These are phyloP conservation scores for Helianthus annuus DNA, from an alignment of 129 eudicot genomes.

Conservation along the genomic window HanXRQr2.0-SUNRISE NC_035437.2:134550894-134551393, in stretches of 20 bases:
- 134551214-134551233: background rate
- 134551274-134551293: too few species aligned
- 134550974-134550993: background rate
- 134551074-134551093: background rate
- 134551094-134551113: background rate
- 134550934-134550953: constrained; percentile 1
- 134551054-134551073: background rate
- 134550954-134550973: background rate
- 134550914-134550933: background rate
- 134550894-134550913: background rate
- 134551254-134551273: too few species aligned
- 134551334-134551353: too few species aligned
- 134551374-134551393: too few species aligned
- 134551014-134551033: background rate
- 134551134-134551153: background rate
- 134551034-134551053: background rate
- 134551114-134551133: background rate
- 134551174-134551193: background rate
- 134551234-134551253: background rate
- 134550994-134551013: background rate
- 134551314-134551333: too few species aligned
- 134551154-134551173: background rate
- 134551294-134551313: too few species aligned
- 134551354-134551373: too few species aligned
- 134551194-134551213: background rate